A percentile compares a stretch with the other conserved stretches of the same genome.
phyloP scores from a whole-genome alignment of 2,329 filamentous ascomycete genomes.

The Xylaria sp. region DNA sequence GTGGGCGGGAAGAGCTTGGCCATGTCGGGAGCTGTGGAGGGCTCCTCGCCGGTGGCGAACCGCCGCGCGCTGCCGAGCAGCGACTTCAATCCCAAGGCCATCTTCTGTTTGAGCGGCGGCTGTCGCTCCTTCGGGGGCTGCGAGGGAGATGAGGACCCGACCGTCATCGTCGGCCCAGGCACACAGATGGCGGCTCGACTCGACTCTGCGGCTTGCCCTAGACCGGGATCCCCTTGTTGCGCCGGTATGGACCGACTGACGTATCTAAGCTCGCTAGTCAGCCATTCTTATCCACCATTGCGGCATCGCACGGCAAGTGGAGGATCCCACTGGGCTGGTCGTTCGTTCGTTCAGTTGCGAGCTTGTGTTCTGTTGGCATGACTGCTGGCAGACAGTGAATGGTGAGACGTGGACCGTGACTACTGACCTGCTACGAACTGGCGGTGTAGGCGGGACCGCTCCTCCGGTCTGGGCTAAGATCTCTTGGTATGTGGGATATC shows the following conservation, averaged over 20 bases:
- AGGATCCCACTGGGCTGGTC: constrained; percentile 2
- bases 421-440: constrained; percentile 24
- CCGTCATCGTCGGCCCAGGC: neutral
- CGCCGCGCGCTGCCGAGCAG: constrained; percentile 47
- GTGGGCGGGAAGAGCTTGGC: constrained; percentile 73
- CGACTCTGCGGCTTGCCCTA: neutral
- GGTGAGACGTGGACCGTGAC: neutral
- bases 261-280: constrained; percentile 22
- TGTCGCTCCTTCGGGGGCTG: constrained; percentile 10
- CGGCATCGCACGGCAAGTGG: constrained; percentile 22
- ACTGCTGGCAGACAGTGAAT: neutral
- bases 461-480: neutral
- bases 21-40: constrained; percentile 36
- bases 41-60: constrained; percentile 39
- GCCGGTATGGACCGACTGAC: neutral
- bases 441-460: neutral
- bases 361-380: neutral
- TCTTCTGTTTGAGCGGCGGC: constrained; percentile 35
- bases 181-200: neutral
- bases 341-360: neutral
- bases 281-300: constrained; percentile 10
- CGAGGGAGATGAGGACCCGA: neutral
- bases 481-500: too few species aligned
- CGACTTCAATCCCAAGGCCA: constrained; percentile 51
- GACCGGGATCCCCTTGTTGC: neutral